A percentile compares a stretch with the other conserved stretches of the same genome.
These are phyloP conservation scores for Paramyrothecium roridum DNA, from an alignment of 2,329 filamentous ascomycete genomes.

Conservation along the genomic window DNA sequence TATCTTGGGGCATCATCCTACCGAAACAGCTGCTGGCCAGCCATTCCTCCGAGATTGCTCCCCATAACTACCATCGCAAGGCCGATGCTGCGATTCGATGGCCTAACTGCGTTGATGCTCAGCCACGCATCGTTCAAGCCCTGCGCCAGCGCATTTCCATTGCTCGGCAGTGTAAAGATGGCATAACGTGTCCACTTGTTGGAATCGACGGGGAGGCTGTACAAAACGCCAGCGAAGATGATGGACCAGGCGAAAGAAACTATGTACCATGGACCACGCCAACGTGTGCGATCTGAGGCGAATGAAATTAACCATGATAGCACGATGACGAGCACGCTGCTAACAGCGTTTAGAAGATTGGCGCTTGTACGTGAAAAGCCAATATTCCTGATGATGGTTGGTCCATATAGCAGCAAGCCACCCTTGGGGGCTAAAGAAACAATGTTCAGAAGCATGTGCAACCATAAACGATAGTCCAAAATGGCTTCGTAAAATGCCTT, in stretches of 20 bases:
- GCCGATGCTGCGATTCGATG: slow-evolving; percentile 14
- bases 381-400: slow-evolving; percentile 14
- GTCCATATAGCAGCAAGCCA: slow-evolving; percentile 17
- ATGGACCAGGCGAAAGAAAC: slow-evolving; percentile 15
- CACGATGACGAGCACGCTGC: slow-evolving; percentile 12
- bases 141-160: slow-evolving; percentile 15
- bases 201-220: slow-evolving; percentile 1
- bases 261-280: slow-evolving; percentile 15
- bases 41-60: slow-evolving; percentile 16
- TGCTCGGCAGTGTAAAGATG: slow-evolving; percentile 11
- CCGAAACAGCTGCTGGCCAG: slow-evolving; percentile 18
- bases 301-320: slow-evolving; percentile 11
- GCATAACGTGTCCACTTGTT: slow-evolving; percentile 15
- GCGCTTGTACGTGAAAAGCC: slow-evolving; percentile 18
- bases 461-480: slow-evolving; percentile 11
- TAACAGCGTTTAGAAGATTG: slow-evolving; percentile 16
- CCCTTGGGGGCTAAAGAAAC: slow-evolving; percentile 17
- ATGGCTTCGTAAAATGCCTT: slow-evolving; percentile 3
- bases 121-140: slow-evolving; percentile 20
- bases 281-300: slow-evolving; percentile 12
- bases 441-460: slow-evolving; percentile 15
- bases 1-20: slow-evolving; percentile 15
- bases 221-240: slow-evolving; percentile 12
- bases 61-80: slow-evolving; percentile 18
- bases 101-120: slow-evolving; percentile 12